Conservation (phyloP, 768 basidiomycete species). For the Omphalotus guepiniiformis region DNA sequence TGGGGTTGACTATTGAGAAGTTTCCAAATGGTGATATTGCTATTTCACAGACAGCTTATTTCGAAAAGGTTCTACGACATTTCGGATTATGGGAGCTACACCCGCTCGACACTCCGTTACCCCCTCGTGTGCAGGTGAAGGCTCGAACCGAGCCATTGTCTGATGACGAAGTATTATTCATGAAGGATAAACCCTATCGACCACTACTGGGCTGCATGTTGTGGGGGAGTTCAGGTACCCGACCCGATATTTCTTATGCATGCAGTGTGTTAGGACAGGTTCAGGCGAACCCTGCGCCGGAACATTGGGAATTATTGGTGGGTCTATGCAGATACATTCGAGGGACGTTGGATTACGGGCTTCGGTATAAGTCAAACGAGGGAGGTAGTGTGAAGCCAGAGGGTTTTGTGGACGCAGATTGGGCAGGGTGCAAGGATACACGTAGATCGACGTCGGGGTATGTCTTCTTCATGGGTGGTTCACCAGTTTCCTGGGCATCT, state of each 20-base stretch:
- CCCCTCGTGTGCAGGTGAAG: constrained; percentile 12
- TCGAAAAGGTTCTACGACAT: constrained; percentile 15
- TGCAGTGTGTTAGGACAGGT: constrained; percentile 6
- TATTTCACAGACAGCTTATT: too few species aligned
- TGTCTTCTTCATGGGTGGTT: constrained; percentile 23
- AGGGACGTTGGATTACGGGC: constrained; percentile 18
- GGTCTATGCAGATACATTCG: constrained; percentile 27
- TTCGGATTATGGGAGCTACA: constrained; percentile 19
- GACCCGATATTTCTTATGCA: constrained; percentile 11
- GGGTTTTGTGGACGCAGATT: constrained; percentile 29
- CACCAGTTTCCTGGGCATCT: constrained; percentile 24
- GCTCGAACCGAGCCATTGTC: not conserved
- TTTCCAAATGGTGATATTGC: not conserved
- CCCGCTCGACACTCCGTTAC: not conserved
- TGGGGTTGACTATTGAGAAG: not conserved
- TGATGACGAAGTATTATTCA: not conserved
- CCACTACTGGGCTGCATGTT: constrained; percentile 12
- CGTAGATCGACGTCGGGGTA: constrained; percentile 23
- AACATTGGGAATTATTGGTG: constrained; percentile 24
- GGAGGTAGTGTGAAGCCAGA: constrained; percentile 13
- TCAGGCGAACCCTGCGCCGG: constrained; percentile 13
- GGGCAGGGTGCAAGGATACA: constrained; percentile 19
- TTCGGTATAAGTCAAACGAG: not conserved
- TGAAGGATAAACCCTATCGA: constrained; percentile 14
- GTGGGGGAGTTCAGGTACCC: constrained; percentile 11